These are phyloP conservation scores for Stagonosporopsis vannaccii DNA, from an alignment of 2,329 filamentous ascomycete genomes.

Conservation along the genomic window DNA sequence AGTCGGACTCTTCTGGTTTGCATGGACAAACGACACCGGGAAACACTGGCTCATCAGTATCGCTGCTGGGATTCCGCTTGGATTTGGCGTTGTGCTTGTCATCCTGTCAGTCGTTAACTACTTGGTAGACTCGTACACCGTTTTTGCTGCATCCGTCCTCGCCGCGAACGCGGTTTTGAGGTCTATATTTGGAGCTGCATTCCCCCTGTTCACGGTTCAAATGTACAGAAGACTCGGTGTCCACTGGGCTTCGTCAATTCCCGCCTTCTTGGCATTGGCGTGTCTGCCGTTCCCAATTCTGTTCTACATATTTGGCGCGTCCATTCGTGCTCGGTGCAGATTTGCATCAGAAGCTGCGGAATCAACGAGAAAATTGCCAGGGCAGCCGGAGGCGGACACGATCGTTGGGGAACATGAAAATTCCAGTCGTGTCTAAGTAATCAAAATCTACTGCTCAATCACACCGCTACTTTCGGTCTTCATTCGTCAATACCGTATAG, in stretches of 20 bases:
- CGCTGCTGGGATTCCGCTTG: not conserved
- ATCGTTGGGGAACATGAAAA: not conserved
- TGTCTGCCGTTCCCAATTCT: slow-evolving; percentile 66
- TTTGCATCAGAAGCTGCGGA: slow-evolving; percentile 62
- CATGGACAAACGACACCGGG: not conserved
- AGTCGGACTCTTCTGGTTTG: not conserved
- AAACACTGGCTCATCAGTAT: not conserved
- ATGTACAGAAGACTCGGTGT: slow-evolving; percentile 57
- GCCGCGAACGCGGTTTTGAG: slow-evolving; percentile 55
- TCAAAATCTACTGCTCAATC: too few species aligned
- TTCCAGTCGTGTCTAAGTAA: too few species aligned
- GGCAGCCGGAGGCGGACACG: too few species aligned
- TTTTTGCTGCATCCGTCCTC: slow-evolving; percentile 29
- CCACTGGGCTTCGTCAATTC: slow-evolving; percentile 56
- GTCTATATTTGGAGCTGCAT: slow-evolving; percentile 53
- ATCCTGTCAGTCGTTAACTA: slow-evolving; percentile 65
- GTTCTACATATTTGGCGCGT: slow-evolving; percentile 39
- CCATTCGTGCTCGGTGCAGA: slow-evolving; percentile 69
- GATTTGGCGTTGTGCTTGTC: slow-evolving; percentile 17
- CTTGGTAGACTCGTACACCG: slow-evolving; percentile 67
- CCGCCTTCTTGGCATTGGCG: slow-evolving; percentile 54
- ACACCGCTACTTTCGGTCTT: too few species aligned
- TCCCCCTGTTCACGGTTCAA: slow-evolving; percentile 57
- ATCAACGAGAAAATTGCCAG: too few species aligned
- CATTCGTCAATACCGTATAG: too few species aligned